phyloP scores from a whole-genome alignment of 108 stramenopile genomes.

The Cyclotella baltica region DNA sequence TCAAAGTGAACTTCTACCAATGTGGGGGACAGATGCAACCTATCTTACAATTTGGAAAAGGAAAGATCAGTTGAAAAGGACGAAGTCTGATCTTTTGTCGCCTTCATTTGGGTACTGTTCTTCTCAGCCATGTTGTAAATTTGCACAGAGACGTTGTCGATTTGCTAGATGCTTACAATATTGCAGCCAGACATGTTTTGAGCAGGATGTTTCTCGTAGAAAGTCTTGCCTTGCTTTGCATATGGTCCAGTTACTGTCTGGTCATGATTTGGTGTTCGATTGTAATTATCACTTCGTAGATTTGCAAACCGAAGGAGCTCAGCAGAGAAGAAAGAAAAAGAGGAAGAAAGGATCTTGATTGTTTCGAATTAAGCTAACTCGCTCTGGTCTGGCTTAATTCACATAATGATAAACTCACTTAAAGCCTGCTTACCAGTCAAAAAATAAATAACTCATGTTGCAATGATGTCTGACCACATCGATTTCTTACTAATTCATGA shows the following conservation, averaged over 20 bases:
- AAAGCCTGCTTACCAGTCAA: too few species aligned
- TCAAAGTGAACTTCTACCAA: conserved; percentile 24
- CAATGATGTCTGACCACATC: too few species aligned
- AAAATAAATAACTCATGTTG: too few species aligned
- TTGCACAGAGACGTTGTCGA: conserved; percentile 35
- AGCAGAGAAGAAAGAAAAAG: conserved; percentile 15
- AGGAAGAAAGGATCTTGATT: not conserved
- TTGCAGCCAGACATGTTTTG: conserved; percentile 37
- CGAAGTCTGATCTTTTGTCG: not conserved
- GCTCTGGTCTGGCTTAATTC: too few species aligned
- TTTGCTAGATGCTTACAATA: conserved; percentile 50
- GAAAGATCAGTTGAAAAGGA: not conserved
- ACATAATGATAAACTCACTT: too few species aligned
- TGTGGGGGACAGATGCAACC: conserved; percentile 55
- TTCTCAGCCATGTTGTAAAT: conserved; percentile 23
- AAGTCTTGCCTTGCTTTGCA: conserved; percentile 41
- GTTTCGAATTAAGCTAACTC: too few species aligned
- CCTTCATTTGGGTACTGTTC: conserved; percentile 40
- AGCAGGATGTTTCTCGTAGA: conserved; percentile 10
- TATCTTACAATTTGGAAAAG: conserved; percentile 51
- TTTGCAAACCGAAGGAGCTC: conserved; percentile 6
- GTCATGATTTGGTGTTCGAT: conserved; percentile 17
- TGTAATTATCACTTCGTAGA: conserved; percentile 31
- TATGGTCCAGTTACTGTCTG: conserved; percentile 19
- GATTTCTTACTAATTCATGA: too few species aligned